phyloP scores from a whole-genome alignment of 352 stramenopile genomes.

The Globisporangium spinosum region DNA sequence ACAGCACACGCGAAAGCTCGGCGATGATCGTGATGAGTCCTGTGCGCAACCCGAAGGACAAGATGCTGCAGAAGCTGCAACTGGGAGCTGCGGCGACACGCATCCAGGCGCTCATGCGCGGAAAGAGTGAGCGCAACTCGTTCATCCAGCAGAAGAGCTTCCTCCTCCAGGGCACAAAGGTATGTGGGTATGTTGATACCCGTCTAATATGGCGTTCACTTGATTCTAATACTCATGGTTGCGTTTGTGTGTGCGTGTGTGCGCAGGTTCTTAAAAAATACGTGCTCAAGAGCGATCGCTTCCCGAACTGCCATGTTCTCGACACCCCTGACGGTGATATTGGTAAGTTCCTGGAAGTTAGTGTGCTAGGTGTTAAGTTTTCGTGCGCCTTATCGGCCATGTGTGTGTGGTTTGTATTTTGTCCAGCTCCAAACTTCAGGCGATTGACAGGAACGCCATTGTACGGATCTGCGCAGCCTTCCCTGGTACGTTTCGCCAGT shows the following conservation, averaged over 20 bases:
- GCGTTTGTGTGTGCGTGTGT: constrained; percentile 7
- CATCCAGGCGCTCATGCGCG: constrained; percentile 70
- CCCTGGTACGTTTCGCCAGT: constrained; percentile 36
- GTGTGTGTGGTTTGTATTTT: neutral
- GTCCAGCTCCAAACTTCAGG: constrained; percentile 73
- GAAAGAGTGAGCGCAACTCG: constrained; percentile 44
- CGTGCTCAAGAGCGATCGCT: constrained; percentile 79
- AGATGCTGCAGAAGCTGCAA: neutral
- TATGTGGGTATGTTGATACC: constrained; percentile 13
- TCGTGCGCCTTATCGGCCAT: neutral
- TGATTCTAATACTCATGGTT: neutral
- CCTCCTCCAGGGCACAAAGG: constrained; percentile 69
- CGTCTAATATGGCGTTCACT: neutral
- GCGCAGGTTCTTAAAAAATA: constrained; percentile 74
- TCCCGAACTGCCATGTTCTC: constrained; percentile 77
- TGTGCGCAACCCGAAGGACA: constrained; percentile 4
- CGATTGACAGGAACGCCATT: constrained; percentile 62
- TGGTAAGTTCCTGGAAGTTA: constrained; percentile 25
- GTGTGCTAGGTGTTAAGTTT: neutral
- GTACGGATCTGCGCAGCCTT: constrained; percentile 73
- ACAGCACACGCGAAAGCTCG: constrained; percentile 2
- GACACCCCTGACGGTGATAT: constrained; percentile 56
- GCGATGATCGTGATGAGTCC: constrained; percentile 4
- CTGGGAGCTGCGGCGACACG: constrained; percentile 47
- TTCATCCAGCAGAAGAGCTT: constrained; percentile 54